Evolutionary conservation across 2,329 filamentous ascomycete species (phyloP), one percentile per base, ranked within the genome.

Genomic region (Diaporthe velutina): DNA sequence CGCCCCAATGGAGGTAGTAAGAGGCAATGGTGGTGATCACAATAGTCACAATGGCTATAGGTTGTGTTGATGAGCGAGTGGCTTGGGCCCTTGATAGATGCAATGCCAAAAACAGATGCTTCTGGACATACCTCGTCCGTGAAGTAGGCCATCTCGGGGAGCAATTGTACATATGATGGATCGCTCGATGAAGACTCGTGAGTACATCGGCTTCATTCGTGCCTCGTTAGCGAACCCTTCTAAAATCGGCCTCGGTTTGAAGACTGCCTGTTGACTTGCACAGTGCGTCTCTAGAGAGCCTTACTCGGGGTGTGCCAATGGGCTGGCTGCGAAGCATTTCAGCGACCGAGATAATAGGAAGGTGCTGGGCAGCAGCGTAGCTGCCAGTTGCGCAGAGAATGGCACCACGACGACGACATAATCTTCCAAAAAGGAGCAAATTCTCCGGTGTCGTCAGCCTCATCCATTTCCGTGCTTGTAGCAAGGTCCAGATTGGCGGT

Each of bases 351-450:
- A 22, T n/a, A 25, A 10, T 5, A 15, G 61, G 64, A 67, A 67
- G 45, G 64, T 15, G 42, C 64, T 67, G 64, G 45, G 64, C 64
- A 45, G 30, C 30, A 52, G 64, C 33, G 64, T 35, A 35, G 15
- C 13, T 67, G 64, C 61, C 64, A 67, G 64, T 8, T 38, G 64
- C 22, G n/a, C n/a, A n/a, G n/a, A n/a, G n/a, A n/a, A n/a, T n/a
- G n/a, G n/a, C n/a, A n/a, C n/a, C n/a, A n/a, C n/a, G n/a, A n/a
- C n/a, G 57, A 60, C 6, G 35, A 42, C 57, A 33, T 13, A 13
- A 33, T 52, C 61, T 28, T 50, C 19, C 12, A 22, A 9, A 30
- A 52, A 64, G 64, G 64, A 67, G 45, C 45, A 52, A 67, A 67
- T 1, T 1, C 45, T 40, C 64, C 64, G 58, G 28, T 25, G 13